Evolutionary conservation across 768 basidiomycete genomes (phyloP).

Genomic region (Erythrobasidium yunnanense): DNA sequence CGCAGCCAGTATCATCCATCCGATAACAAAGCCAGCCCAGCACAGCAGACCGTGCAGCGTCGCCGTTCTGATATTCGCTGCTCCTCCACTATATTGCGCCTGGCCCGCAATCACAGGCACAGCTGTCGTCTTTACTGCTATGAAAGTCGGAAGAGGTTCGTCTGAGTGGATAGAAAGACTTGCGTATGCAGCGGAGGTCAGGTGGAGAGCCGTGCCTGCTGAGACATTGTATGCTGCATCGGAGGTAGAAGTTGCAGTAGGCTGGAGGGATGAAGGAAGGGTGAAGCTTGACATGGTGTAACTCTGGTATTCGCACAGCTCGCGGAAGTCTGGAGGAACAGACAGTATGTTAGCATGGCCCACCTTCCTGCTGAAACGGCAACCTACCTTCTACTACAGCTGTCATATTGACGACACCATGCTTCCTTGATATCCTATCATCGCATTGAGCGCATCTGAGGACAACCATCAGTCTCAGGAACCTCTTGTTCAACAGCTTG

Average conservation of each 20-base stretch:
- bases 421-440: slow-evolving; percentile 5
- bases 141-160: neutral
- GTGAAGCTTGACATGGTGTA: slow-evolving; percentile 1
- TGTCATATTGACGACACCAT: neutral
- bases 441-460: slow-evolving; percentile 13
- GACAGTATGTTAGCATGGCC: neutral
- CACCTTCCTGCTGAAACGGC: neutral
- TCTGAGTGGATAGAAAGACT: slow-evolving; percentile 4
- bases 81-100: no score
- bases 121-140: neutral
- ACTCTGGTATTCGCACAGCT: slow-evolving; percentile 1
- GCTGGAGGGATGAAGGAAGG: neutral
- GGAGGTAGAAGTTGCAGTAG: neutral
- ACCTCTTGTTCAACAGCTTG: neutral
- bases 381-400: neutral
- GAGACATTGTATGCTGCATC: neutral
- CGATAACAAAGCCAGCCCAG: neutral
- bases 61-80: no score
- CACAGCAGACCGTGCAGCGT: neutral
- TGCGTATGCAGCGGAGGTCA: slow-evolving; percentile 1
- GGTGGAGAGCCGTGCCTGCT: neutral
- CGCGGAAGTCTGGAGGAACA: neutral
- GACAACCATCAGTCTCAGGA: neutral
- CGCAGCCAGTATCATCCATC: neutral
- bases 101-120: no score